Evolutionary conservation across 768 basidiomycete genomes (phyloP), one percentile per base, ranked within the genome.

Genomic region (Naganishia randhawae): DNA sequence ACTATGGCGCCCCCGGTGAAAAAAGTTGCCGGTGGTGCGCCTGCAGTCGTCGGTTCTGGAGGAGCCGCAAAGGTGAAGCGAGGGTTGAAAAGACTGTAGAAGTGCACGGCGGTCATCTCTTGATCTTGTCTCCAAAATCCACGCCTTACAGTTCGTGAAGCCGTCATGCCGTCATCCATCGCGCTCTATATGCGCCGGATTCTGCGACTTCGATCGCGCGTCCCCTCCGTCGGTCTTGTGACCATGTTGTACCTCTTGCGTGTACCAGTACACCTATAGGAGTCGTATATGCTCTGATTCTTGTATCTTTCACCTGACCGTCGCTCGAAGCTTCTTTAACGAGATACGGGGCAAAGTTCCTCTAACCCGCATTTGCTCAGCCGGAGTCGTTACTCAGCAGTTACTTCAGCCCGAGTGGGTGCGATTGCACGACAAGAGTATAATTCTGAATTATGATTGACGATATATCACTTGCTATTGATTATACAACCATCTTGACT

Each of bases 11-110:
- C n/a, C n/a, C 48, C 63, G 29, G 31, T 64, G 31, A 51, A 64
- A 22, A 64, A 64, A 27, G 63, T 50, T 22, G 48, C 31, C 16
- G 42, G 42, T 16, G 42, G 42, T 7, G 42, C 42, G 42, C 42
- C 42, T 9, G 42, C 42, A 42, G 45, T 22, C 19, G 45, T 22
- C 3, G n/a, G 48, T 32, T 32, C 48, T 2, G 39, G 25, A 25
- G 45, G 22, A 7, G 37, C 50, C 13, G n/a, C 50, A 32, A 70
- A 66, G 39, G 63, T 61, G 8, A 70, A 65, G 50, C 62, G 61
- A 48, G 69, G 69, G 2, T 45, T 70, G 55, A 70, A 67, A 65
- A 65, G 69, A 51, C 31, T 70, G 27, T 70, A 57, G 42, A 37
- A 22, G 57, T 22, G 32, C 10, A 10, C 33, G 19, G 6, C 1